Conservation (phyloP, 1,284 basidiomycete species). For the Microbotryum silenes-acaulis region DNA sequence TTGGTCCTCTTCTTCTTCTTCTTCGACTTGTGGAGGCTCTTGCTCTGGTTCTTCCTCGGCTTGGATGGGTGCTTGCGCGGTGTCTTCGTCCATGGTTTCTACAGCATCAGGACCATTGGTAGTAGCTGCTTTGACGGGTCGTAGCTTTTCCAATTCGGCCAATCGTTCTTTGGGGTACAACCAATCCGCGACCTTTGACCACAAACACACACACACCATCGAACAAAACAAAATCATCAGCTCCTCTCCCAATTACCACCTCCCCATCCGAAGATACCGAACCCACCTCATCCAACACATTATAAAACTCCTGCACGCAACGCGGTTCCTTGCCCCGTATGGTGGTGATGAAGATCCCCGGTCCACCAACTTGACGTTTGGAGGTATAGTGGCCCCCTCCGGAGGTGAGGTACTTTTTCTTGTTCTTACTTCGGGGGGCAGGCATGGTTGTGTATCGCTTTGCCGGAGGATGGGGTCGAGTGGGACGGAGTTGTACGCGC, state of each 20-base stretch:
- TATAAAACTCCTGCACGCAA: constrained; percentile 15
- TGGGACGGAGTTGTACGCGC: too few species aligned
- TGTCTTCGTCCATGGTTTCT: background rate
- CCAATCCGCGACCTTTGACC: constrained; percentile 20
- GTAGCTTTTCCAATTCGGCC: background rate
- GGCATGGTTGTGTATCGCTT: too few species aligned
- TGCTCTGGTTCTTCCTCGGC: constrained; percentile 1
- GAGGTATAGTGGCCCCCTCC: constrained; percentile 4
- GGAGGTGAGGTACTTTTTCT: too few species aligned
- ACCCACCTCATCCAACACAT: constrained; percentile 24
- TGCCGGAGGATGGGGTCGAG: too few species aligned
- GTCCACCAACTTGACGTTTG: constrained; percentile 26
- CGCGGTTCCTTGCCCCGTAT: constrained; percentile 23
- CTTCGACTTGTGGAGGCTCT: background rate
- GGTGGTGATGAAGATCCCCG: constrained; percentile 27
- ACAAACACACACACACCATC: background rate
- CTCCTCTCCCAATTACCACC: background rate
- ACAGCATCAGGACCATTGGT: background rate
- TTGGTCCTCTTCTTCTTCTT: constrained; percentile 12
- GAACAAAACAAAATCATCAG: background rate
- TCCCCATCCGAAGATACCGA: too few species aligned
- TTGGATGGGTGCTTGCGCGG: background rate
- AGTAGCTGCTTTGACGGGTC: background rate
- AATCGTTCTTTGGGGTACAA: constrained; percentile 24
- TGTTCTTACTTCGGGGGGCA: too few species aligned